phyloP scores from a whole-genome alignment of 2,329 filamentous ascomycete species.

The Hymenoscyphus infarciens region DNA sequence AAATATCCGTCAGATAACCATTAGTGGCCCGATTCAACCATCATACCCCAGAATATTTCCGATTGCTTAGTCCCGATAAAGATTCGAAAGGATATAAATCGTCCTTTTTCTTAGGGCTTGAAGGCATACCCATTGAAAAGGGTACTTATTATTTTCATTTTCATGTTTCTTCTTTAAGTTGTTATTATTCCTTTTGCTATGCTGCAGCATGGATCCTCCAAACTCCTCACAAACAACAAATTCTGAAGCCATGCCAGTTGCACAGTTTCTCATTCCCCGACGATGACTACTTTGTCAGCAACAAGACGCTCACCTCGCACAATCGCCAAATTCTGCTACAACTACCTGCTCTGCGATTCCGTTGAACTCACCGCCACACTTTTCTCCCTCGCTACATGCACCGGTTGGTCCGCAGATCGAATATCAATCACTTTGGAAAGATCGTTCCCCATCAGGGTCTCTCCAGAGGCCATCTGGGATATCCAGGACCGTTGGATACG shows the following conservation, averaged over 20 bases:
- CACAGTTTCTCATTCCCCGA: not conserved
- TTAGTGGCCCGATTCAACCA: not conserved
- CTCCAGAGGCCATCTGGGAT: conserved; percentile 20
- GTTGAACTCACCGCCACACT: conserved; percentile 10
- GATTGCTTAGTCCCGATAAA: too few species aligned
- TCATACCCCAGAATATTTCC: too few species aligned
- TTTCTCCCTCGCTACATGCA: conserved; percentile 21
- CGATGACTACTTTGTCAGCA: not conserved
- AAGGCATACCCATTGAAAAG: too few species aligned
- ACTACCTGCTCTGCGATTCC: not conserved
- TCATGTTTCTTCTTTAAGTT: too few species aligned
- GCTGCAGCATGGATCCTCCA: not conserved
- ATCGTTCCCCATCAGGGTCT: not conserved
- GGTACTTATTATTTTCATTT: too few species aligned
- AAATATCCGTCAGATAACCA: not conserved
- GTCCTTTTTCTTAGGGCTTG: too few species aligned
- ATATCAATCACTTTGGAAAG: conserved; percentile 15
- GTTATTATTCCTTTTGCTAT: too few species aligned
- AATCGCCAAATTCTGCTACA: conserved; percentile 13
- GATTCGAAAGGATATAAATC: too few species aligned
- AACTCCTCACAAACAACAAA: not conserved
- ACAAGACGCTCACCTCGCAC: conserved; percentile 14
- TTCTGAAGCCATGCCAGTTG: not conserved
- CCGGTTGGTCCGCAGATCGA: conserved; percentile 27
- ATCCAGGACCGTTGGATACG: conserved; percentile 9